Evolutionary conservation across 257 asterid genomes (phyloP).

Genomic region (Leptodermis oblonga): DNA sequence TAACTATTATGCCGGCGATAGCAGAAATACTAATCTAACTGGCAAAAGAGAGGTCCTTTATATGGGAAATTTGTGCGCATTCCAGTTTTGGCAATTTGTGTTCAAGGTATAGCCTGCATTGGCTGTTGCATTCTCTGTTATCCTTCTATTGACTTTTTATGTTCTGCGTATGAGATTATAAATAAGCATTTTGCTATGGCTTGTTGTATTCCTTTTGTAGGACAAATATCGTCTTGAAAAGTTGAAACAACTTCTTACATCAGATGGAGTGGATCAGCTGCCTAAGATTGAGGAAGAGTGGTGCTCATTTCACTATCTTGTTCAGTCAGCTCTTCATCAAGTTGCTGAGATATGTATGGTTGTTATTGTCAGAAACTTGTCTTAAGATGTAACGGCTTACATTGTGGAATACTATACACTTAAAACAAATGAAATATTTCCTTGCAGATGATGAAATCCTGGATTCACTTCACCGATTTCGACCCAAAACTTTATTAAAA

Average conservation of each 20-base stretch:
- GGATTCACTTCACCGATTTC: conserved; percentile 63
- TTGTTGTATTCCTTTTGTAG: conserved; percentile 39
- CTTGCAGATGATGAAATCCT: conserved; percentile 86
- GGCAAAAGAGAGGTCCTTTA: conserved; percentile 68
- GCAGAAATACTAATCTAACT: conserved; percentile 40
- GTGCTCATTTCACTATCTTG: conserved; percentile 82
- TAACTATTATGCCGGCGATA: conserved; percentile 44
- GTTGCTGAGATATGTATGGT: conserved; percentile 70
- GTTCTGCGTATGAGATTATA: conserved; percentile 14
- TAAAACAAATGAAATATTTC: background rate
- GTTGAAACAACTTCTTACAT: conserved; percentile 44
- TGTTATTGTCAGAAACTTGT: conserved; percentile 8
- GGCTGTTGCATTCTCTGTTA: background rate
- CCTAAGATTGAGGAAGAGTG: conserved; percentile 73
- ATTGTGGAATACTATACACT: background rate
- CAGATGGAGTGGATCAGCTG: conserved; percentile 34
- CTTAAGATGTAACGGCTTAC: conserved; percentile 6
- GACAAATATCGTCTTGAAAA: conserved; percentile 60
- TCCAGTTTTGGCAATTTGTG: conserved; percentile 83
- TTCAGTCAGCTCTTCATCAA: conserved; percentile 71
- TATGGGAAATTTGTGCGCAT: conserved; percentile 71
- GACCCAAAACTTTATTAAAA: conserved; percentile 58
- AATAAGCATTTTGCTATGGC: conserved; percentile 13
- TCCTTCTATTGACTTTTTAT: background rate
- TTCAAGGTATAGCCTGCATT: conserved; percentile 51